phyloP scores from a whole-genome alignment of 75 land plant genomes.

The Gnetum montanum region DNA sequence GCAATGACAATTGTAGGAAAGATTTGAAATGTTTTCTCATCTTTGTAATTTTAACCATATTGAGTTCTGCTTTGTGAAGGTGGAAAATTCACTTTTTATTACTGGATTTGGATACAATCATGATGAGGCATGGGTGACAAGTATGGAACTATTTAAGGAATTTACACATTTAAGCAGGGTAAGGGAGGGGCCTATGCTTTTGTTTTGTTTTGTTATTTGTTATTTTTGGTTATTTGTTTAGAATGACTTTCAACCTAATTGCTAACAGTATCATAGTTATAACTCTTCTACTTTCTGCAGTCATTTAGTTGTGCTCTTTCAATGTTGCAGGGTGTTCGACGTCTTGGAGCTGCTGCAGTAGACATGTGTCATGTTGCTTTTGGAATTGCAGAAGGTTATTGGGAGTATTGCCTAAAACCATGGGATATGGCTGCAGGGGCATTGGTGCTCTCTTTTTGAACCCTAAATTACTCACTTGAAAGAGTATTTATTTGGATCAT shows the following conservation, averaged over 20 bases:
- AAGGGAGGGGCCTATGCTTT: conserved; percentile 6
- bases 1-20: no score
- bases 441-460: conserved; percentile 53
- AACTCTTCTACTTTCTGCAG: not conserved
- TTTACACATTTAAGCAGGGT: conserved; percentile 95
- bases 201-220: not conserved
- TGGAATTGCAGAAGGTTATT: conserved; percentile 89
- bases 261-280: not conserved
- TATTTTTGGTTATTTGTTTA: no score
- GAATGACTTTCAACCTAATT: no score
- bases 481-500: not conserved
- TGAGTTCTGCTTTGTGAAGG: conserved; percentile 22
- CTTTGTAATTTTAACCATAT: not conserved
- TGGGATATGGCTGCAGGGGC: conserved; percentile 99
- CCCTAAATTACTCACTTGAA: not conserved
- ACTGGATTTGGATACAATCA: conserved; percentile 99
- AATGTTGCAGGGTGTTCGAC: conserved; percentile 72
- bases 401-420: conserved; percentile 98
- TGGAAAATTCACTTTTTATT: conserved; percentile 82
- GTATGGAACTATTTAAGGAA: conserved; percentile 77
- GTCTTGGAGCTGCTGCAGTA: conserved; percentile 93
- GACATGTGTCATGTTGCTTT: conserved; percentile 99
- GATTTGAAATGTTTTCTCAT: not conserved
- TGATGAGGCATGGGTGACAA: conserved; percentile 93
- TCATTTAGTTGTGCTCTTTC: not conserved